Conservation (phyloP, 495 filamentous ascomycete species). For the Talaromyces adpressus region DNA sequence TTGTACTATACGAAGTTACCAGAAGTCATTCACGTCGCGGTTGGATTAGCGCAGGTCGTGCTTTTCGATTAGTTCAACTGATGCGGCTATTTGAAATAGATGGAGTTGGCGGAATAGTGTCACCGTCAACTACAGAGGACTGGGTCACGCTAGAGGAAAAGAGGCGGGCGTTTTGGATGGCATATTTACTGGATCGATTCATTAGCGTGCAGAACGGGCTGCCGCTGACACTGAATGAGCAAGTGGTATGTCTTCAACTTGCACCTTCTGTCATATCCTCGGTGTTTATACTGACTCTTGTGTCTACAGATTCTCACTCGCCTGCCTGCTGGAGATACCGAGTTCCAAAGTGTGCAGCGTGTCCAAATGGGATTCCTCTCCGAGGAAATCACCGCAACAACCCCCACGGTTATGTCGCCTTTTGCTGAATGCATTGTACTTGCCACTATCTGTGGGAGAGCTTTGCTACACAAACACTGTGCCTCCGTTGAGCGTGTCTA, state of each 20-base stretch:
- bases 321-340: slow-evolving; percentile 37
- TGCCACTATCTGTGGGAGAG: slow-evolving; percentile 38
- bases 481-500: slow-evolving; percentile 18
- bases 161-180: slow-evolving; percentile 40
- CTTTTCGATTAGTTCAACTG: slow-evolving; percentile 46
- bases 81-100: slow-evolving; percentile 45
- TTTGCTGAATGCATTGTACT: slow-evolving; percentile 41
- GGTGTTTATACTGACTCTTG: not conserved
- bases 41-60: slow-evolving; percentile 47
- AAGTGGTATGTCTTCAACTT: slow-evolving; percentile 25
- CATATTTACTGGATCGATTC: slow-evolving; percentile 38
- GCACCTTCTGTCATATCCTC: not conserved
- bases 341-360: slow-evolving; percentile 44
- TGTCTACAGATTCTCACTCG: slow-evolving; percentile 22
- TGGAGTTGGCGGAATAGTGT: slow-evolving; percentile 10
- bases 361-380: slow-evolving; percentile 31
- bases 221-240: slow-evolving; percentile 44
- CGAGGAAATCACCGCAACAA: slow-evolving; percentile 25
- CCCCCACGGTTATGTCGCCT: slow-evolving; percentile 25
- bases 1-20: slow-evolving; percentile 47
- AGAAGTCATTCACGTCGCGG: slow-evolving; percentile 37
- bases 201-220: slow-evolving; percentile 27
- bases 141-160: slow-evolving; percentile 26
- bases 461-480: slow-evolving; percentile 34
- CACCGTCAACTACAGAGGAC: slow-evolving; percentile 2